Evolutionary conservation across 345 rosid genomes (phyloP).

Genomic region (Mercurialis annua): DNA sequence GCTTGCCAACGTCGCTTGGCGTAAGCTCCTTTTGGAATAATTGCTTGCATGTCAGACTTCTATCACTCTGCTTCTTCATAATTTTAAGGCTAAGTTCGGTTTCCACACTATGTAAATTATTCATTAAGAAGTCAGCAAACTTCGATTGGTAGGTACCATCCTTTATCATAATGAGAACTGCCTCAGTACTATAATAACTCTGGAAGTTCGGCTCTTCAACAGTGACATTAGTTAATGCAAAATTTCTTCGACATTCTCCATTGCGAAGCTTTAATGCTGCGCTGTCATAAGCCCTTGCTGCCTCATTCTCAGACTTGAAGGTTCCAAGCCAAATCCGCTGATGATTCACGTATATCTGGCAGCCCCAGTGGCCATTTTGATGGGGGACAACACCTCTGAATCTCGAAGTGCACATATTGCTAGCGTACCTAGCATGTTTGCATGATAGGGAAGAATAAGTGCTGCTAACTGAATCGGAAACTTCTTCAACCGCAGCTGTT

Average conservation of each 20-base stretch:
- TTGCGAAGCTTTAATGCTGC: constrained; percentile 53
- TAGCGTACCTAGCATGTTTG: constrained; percentile 23
- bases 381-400: constrained; percentile 64
- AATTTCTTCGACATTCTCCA: constrained; percentile 42
- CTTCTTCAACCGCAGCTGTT: constrained; percentile 14
- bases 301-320: constrained; percentile 53
- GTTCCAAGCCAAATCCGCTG: constrained; percentile 71
- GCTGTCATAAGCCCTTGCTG: constrained; percentile 67
- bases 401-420: constrained; percentile 16
- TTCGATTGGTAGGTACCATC: constrained; percentile 64
- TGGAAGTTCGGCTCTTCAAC: constrained; percentile 46
- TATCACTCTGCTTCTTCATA: constrained; percentile 18
- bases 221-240: constrained; percentile 31
- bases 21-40: constrained; percentile 75
- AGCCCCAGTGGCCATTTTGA: constrained; percentile 67
- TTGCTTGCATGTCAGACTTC: constrained; percentile 29
- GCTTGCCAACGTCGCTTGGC: constrained; percentile 85
- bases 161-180: constrained; percentile 48
- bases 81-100: constrained; percentile 11
- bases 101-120: constrained; percentile 16
- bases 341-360: constrained; percentile 55
- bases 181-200: constrained; percentile 32
- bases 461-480: constrained; percentile 41
- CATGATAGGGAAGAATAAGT: constrained; percentile 11
- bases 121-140: constrained; percentile 38